Evolutionary conservation across 176 grass and related monocot species (phyloP), one percentile per base, ranked within the genome.

Genomic region (Hordeum marinum): DNA sequence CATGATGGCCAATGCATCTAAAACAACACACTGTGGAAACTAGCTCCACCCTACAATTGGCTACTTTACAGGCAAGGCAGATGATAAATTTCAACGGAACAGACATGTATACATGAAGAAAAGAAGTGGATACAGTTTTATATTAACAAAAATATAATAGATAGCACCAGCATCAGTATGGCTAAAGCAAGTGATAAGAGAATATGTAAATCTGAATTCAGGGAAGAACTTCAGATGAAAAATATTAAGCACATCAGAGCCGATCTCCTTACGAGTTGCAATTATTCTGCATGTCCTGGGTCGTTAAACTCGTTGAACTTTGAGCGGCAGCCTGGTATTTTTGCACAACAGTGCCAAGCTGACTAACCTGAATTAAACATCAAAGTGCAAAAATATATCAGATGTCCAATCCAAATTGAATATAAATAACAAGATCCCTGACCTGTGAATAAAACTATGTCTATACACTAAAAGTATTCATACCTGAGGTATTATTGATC

Each of bases 401-500:
- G 86, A 72, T 42, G 5, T 1, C 82, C 64, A 11, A 86, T 73
- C 35, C 55, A 50, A 83, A 80, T 35, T 59, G n/a, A 79, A 24
- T 54, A 55, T 13, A 45, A 3, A 24, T 26, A 54, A 85, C 68
- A 39, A 68, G 35, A 80, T 67, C n/a, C 68, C 21, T 55, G 11
- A 67, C 8, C 15, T 68, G 39, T 4, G 17, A 84, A 9, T 18
- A 48, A 59, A 87, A 60, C 11, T 40, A 75, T 75, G 3, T 87
- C 4, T 58, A 67, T 23, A 68, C 63, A 62, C 20, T 69, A 69
- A 55, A 54, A 71, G 25, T 26, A 42, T 18, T 43, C 50, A 20
- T 90, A 99, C 96, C 91, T 99, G 94, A 25, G 96, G 96, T 92
- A 99, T 88, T 80, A 99, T 92, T 70, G 91, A 89, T 83, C 96